These are phyloP conservation scores for Mycothermus thermophilus DNA, from an alignment of 495 filamentous ascomycete species.

Conservation along the genomic window DNA sequence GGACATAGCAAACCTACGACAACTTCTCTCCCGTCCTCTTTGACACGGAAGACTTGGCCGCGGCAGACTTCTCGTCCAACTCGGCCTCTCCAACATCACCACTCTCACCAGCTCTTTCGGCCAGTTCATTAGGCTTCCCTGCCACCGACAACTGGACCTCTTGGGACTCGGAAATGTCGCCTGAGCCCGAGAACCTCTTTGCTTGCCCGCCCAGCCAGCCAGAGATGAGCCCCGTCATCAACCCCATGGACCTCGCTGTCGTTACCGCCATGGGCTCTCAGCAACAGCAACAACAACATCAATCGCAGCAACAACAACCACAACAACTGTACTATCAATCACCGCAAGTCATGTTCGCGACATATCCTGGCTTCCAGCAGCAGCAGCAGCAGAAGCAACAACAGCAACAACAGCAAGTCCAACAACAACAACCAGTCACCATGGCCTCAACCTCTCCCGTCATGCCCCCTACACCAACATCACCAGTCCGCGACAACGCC, in stretches of 20 bases:
- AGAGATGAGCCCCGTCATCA: constrained; percentile 17
- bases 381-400: background rate
- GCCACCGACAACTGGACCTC: constrained; percentile 9
- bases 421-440: background rate
- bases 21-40: constrained; percentile 19
- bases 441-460: background rate
- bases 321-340: constrained; percentile 3
- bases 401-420: background rate
- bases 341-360: constrained; percentile 4
- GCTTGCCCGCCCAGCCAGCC: background rate
- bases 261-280: background rate
- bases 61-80: constrained; percentile 20
- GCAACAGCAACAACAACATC: too few species aligned
- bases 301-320: too few species aligned
- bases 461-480: background rate
- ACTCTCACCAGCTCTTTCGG: constrained; percentile 14
- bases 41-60: constrained; percentile 12
- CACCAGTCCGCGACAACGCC: background rate
- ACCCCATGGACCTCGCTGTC: constrained; percentile 18
- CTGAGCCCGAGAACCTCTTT: constrained; percentile 10
- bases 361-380: background rate
- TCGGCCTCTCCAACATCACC: constrained; percentile 17
- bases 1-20: constrained; percentile 11
- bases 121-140: constrained; percentile 14
- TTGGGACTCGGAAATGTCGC: constrained; percentile 12